Base-by-base conservation (phyloP, 139 green algal species). In the Chlamydomonas urium region DNA sequence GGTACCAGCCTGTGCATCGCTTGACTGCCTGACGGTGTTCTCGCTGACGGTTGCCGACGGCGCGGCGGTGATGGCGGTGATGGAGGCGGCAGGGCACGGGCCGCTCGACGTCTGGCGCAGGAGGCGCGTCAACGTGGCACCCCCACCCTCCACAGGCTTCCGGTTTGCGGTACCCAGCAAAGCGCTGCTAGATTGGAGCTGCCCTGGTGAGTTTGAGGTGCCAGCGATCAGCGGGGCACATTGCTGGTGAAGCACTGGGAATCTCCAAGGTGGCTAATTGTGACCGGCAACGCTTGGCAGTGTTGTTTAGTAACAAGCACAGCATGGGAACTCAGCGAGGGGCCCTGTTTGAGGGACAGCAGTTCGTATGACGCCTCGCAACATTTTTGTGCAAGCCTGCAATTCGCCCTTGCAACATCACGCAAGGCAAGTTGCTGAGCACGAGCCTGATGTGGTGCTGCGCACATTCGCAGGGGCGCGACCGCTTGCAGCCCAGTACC, bases 21-120 rank as follows among this genome's bases (percentile, higher is more conserved):
- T 94, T 33, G 90, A 95, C 75, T 95, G 90, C 83, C 62, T 91
- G 14, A 89, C 87, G 2, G 82, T 91, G 31, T 93, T 95, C 79
- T 72, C 82, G 3, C 63, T 76, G 50, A 84, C 33, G 5, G 87
- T 91, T 17, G 35, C 61, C 4, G 88, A 94, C 33, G 88, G 82
- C 6, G 73, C 67, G 2, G 68, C 58, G 66, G 71, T 91, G 29
- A 75, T 79, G 65, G 17, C 23, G 0, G 6, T 83, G 47, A 87
- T 87, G 81, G 38, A 58, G 36, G 2, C 29, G 1, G 75, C 38
- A 3, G 45, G 21, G 45, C 17, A 21, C 17, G 45, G 45, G 45
- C 45, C 45, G 45, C 17, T 21, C 5, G 58, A 60, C 45, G 3
- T 31, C 17, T 47, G 31, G 69, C 36, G 17, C 32, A 68, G 60